These are phyloP conservation scores for Diaporthe sp. DNA, from an alignment of 2,329 filamentous ascomycete species.

Conservation along the genomic window DNA sequence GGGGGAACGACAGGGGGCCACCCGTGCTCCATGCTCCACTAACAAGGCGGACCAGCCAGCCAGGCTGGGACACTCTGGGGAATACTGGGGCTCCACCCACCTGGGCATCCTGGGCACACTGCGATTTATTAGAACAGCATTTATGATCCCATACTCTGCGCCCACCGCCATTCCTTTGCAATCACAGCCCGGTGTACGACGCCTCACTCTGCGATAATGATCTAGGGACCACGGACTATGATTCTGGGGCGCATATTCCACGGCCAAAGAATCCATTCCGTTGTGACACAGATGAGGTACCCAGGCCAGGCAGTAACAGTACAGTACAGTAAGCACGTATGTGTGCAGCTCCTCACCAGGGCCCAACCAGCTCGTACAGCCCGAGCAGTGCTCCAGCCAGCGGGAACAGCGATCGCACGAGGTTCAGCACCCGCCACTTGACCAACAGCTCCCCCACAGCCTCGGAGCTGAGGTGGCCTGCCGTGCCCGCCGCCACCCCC, in stretches of 20 bases:
- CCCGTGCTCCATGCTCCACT: neutral
- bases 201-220: neutral
- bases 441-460: conserved; percentile 46
- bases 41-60: conserved; percentile 13
- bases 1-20: neutral
- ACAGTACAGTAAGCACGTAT: neutral
- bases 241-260: neutral
- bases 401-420: conserved; percentile 46
- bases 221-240: neutral
- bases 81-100: neutral
- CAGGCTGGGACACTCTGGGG: conserved; percentile 10
- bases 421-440: conserved; percentile 49
- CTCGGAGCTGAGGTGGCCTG: conserved; percentile 44
- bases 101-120: neutral
- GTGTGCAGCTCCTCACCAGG: conserved; percentile 5
- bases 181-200: neutral
- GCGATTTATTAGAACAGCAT: neutral
- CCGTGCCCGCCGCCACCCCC: conserved; percentile 42
- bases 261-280: neutral
- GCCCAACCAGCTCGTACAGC: conserved; percentile 47
- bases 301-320: neutral
- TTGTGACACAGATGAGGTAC: neutral
- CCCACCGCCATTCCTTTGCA: neutral
- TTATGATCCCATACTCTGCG: neutral
- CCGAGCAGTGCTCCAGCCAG: conserved; percentile 49